Base-by-base conservation (phyloP, 768 basidiomycete species). In the Hygrophorus pudorinus region DNA sequence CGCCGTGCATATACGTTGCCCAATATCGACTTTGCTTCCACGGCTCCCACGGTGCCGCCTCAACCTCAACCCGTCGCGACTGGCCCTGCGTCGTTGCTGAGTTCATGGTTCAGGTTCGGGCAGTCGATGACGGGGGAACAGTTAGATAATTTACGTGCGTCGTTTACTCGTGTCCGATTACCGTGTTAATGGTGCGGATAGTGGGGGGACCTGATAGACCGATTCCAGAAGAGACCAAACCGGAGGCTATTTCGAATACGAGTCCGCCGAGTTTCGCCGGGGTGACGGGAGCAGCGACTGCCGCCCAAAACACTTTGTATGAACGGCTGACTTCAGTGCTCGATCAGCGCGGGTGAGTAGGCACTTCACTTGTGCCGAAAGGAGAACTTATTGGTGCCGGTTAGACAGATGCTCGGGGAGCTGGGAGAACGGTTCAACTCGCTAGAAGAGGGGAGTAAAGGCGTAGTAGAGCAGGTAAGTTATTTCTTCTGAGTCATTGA, bases 161-260 rank as follows among this genome's bases (percentile, higher is more conserved):
- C 46, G n/a, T 7, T 34, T 29, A 16, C 33, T 29, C 7, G 14
- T 39, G 17, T 5, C 30, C 12, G 18, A 17, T 28, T 34, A 39
- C 33, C 24, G 45, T n/a, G 44, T 37, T 5, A 9, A 6, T 31
- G n/a, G 21, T 28, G 5, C 38, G 21, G 47, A 5, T 32, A 84
- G 83, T 85, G 44, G 83, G 76, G 8, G 82, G 81, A 1, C 77
- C 79, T 1, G 66, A 81, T 51, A 64, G 81, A 46, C 81, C 79
- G 5, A 57, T 73, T 16, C 75, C 69, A 59, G 20, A 13, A 38
- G 14, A 11, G 18, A 33, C 10, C n/a, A 21, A 14, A 13, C 24
- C 14, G 36, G 27, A 29, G 24, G 37, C 39, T 21, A 28, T 13
- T 14, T 5, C 3, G 13, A 39, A 12, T 5, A 13, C 9, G 33